Evolutionary conservation across 225 moss, liverwort and hornwort genomes (phyloP).

Genomic region (Polytrichum commune): DNA sequence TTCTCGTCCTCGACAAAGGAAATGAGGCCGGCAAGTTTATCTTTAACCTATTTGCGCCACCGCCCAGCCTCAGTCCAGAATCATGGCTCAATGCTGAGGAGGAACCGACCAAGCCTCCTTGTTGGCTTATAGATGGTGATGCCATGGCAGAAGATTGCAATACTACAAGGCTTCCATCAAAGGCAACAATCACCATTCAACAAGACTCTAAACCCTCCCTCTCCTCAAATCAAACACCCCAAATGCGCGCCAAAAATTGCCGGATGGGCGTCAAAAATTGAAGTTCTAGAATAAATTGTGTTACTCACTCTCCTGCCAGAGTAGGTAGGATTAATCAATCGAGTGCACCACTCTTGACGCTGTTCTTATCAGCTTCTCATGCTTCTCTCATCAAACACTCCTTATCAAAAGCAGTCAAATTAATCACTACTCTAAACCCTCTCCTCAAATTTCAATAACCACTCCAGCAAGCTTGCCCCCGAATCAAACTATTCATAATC

Average conservation of each 20-base stretch:
- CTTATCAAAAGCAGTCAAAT: too few relatives aligned
- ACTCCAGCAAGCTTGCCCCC: too few relatives aligned
- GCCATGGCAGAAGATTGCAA: slow-evolving; percentile 13
- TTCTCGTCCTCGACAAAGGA: background rate
- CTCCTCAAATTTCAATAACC: background rate
- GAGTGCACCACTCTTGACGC: background rate
- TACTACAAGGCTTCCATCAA: slow-evolving; percentile 29
- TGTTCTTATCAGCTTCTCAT: too few relatives aligned
- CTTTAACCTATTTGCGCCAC: background rate
- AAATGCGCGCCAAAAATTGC: too few relatives aligned
- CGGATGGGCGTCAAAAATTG: too few relatives aligned
- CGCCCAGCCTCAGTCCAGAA: slow-evolving; percentile 12
- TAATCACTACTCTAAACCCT: background rate
- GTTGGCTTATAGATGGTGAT: background rate
- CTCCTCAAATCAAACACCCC: too few relatives aligned
- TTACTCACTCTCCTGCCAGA: too few relatives aligned
- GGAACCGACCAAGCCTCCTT: background rate
- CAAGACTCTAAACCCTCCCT: too few relatives aligned
- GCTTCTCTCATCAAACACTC: too few relatives aligned
- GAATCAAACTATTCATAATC: too few relatives aligned
- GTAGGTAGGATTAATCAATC: slow-evolving; percentile 13
- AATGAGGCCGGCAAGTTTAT: slow-evolving; percentile 2
- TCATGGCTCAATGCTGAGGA: slow-evolving; percentile 11
- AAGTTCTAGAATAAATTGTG: too few relatives aligned
- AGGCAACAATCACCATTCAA: slow-evolving; percentile 11